phyloP scores from a whole-genome alignment of 2,329 filamentous ascomycete species.

The Neoascochyta sp. region DNA sequence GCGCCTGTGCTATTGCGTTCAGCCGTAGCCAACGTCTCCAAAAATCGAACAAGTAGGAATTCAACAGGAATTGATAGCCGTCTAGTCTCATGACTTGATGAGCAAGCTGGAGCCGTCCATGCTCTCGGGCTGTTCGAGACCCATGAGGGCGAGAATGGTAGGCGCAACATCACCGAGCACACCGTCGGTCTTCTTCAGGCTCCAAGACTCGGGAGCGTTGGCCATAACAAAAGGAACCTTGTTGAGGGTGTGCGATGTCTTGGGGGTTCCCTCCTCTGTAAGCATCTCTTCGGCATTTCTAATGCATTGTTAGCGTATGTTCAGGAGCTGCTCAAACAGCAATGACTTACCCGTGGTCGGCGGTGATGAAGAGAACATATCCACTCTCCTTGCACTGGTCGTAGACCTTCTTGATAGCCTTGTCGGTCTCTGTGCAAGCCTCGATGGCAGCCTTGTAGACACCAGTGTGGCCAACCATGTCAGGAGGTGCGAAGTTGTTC shows the following conservation, averaged over 20 bases:
- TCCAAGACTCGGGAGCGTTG: constrained; percentile 88
- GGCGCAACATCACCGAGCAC: constrained; percentile 97
- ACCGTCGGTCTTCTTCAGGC: constrained; percentile 74
- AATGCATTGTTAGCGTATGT: constrained; percentile 17
- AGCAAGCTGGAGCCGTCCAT: constrained; percentile 88
- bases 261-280: constrained; percentile 89
- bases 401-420: constrained; percentile 87
- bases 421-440: constrained; percentile 81
- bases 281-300: constrained; percentile 98
- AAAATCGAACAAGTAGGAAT: constrained; percentile 5
- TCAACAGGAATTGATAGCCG: background rate
- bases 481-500: constrained; percentile 99
- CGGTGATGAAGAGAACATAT: constrained; percentile 91
- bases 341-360: constrained; percentile 74
- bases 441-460: constrained; percentile 92
- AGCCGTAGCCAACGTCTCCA: constrained; percentile 8
- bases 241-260: constrained; percentile 97
- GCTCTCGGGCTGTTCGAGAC: constrained; percentile 80
- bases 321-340: background rate
- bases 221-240: constrained; percentile 98
- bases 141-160: constrained; percentile 89
- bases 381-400: constrained; percentile 90
- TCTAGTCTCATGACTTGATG: constrained; percentile 66
- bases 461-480: constrained; percentile 99
- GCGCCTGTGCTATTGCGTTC: constrained; percentile 10